These are phyloP conservation scores for Parietichytrium sp. DNA, from an alignment of 108 stramenopile species.

Conservation along the genomic window DNA sequence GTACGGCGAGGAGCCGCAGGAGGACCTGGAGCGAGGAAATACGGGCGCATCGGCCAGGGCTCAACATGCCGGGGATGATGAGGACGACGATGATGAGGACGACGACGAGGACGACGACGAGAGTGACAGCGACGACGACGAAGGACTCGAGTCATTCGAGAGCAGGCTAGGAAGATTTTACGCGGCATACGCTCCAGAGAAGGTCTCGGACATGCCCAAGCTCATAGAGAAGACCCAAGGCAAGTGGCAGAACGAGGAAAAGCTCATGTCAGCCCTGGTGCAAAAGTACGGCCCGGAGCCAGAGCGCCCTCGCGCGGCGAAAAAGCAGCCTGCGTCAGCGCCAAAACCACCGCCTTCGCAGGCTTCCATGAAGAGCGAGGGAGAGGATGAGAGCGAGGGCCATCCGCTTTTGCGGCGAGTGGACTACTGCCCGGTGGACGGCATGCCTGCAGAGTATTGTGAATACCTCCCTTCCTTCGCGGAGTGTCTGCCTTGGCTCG, in stretches of 20 bases:
- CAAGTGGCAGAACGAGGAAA: slow-evolving; percentile 69
- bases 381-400: slow-evolving; percentile 40
- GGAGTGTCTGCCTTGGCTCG: slow-evolving; percentile 53
- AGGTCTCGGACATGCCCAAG: slow-evolving; percentile 43
- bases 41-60: background rate
- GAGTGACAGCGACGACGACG: background rate
- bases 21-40: background rate
- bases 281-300: slow-evolving; percentile 87
- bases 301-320: background rate
- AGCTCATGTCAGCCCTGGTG: slow-evolving; percentile 73
- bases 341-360: too few relatives aligned
- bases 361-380: background rate
- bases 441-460: slow-evolving; percentile 94
- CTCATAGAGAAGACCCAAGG: slow-evolving; percentile 49
- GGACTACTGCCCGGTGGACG: slow-evolving; percentile 80
- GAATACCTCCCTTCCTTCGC: slow-evolving; percentile 88
- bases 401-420: background rate
- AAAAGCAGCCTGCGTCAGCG: too few relatives aligned
- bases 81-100: slow-evolving; percentile 53
- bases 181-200: slow-evolving; percentile 77
- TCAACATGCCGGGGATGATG: background rate
- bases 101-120: slow-evolving; percentile 15
- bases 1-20: slow-evolving; percentile 55
- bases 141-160: slow-evolving; percentile 56
- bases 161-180: slow-evolving; percentile 77